phyloP scores from a whole-genome alignment of 495 filamentous ascomycete species.

The Penicillium egyptiacum region DNA sequence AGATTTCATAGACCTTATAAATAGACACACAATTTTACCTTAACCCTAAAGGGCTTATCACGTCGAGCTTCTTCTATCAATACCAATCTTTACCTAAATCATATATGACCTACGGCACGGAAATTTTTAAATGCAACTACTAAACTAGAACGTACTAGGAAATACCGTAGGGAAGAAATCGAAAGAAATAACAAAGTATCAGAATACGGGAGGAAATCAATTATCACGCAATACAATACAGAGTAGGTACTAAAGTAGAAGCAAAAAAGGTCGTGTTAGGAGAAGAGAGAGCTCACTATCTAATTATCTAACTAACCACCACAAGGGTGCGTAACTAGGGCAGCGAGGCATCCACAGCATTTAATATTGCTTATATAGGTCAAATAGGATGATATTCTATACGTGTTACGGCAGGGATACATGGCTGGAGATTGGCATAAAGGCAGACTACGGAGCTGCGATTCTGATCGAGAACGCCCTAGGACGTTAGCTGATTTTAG shows the following conservation, averaged over 20 bases:
- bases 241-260: neutral
- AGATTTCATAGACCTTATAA: neutral
- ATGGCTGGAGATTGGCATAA: neutral
- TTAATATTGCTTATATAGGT: neutral
- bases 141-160: no score
- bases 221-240: neutral
- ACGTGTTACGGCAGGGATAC: constrained; percentile 1
- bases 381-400: neutral
- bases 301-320: neutral
- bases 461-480: constrained; percentile 9
- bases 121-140: no score
- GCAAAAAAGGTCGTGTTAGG: neutral
- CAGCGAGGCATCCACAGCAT: neutral
- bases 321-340: no score
- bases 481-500: constrained; percentile 2
- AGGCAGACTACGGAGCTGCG: neutral
- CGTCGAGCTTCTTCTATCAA: no score
- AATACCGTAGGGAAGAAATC: no score
- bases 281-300: neutral
- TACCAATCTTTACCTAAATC: no score
- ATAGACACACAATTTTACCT: neutral
- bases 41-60: no score
- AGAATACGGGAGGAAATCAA: no score
- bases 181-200: no score
- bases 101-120: no score